Percentiles rank a stretch among this genome's conserved stretches.
Conservation (phyloP, 176 grass and related monocot species). For the Avena sativa region DNA sequence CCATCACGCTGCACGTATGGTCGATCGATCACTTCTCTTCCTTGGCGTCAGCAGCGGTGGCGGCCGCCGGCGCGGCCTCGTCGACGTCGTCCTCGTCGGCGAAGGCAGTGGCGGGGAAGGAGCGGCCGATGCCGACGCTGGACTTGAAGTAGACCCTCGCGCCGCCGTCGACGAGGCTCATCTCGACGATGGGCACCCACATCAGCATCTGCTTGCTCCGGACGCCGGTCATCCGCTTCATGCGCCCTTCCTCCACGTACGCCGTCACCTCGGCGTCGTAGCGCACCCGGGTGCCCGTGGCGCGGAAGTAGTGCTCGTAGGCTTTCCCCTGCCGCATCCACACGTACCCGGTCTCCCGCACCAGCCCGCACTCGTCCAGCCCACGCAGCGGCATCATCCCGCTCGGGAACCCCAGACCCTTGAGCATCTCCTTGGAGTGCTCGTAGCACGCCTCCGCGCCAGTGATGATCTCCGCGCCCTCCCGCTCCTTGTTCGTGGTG, state of each 20-base stretch:
- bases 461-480: constrained; percentile 70
- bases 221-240: constrained; percentile 89
- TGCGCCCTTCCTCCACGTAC: constrained; percentile 80
- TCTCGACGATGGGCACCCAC: constrained; percentile 94
- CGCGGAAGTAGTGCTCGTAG: constrained; percentile 84
- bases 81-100: constrained; percentile 46
- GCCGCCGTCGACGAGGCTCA: constrained; percentile 65
- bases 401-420: constrained; percentile 64
- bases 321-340: constrained; percentile 86
- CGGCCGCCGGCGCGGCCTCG: neutral
- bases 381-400: constrained; percentile 84
- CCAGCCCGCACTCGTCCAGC: constrained; percentile 83
- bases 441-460: constrained; percentile 74
- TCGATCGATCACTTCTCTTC: neutral
- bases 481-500: constrained; percentile 29
- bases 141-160: constrained; percentile 89
- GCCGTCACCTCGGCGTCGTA: constrained; percentile 90
- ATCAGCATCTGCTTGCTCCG: constrained; percentile 87
- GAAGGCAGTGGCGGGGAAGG: constrained; percentile 78
- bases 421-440: constrained; percentile 85
- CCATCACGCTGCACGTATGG: neutral
- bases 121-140: constrained; percentile 67
- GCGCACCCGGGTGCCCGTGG: constrained; percentile 62
- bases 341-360: constrained; percentile 82
- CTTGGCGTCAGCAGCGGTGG: neutral